These are phyloP conservation scores for Suillus fuscotomentosus DNA, from an alignment of 768 basidiomycete species.

Conservation along the genomic window DNA sequence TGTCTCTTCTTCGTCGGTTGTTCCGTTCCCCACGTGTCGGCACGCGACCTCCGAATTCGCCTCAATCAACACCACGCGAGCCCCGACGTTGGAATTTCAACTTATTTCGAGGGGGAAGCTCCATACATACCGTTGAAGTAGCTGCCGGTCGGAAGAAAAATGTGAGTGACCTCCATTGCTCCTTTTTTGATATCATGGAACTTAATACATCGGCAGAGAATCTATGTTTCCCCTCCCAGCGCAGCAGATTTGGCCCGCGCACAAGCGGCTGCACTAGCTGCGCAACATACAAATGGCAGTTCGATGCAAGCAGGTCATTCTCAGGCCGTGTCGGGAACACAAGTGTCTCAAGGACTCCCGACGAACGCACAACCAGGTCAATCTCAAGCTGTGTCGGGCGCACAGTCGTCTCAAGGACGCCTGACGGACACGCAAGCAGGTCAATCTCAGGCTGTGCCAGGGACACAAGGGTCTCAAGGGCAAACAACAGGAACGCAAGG, in stretches of 20 bases:
- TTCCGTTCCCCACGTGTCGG: background rate
- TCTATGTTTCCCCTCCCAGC: background rate
- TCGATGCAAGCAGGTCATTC: background rate
- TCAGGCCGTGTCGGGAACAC: too few relatives aligned
- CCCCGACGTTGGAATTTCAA: background rate
- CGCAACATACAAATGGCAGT: background rate
- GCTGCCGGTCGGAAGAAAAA: background rate
- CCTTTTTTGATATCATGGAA: background rate
- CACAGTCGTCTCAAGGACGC: too few relatives aligned
- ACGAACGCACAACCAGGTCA: too few relatives aligned
- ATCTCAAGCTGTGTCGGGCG: too few relatives aligned
- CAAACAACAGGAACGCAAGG: background rate
- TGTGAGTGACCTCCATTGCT: background rate
- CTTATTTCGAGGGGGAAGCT: background rate
- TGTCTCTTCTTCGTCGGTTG: background rate
- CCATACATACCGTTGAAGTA: background rate
- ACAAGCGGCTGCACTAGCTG: background rate
- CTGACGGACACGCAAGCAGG: too few relatives aligned
- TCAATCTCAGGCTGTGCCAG: background rate
- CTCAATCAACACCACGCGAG: background rate
- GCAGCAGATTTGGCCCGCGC: background rate
- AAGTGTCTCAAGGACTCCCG: too few relatives aligned
- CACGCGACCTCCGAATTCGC: background rate
- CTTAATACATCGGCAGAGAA: background rate
- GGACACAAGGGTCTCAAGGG: background rate